Evolutionary conservation across 2,329 filamentous ascomycete species (phyloP).

Genomic region (Simplicillium aogashimaense): DNA sequence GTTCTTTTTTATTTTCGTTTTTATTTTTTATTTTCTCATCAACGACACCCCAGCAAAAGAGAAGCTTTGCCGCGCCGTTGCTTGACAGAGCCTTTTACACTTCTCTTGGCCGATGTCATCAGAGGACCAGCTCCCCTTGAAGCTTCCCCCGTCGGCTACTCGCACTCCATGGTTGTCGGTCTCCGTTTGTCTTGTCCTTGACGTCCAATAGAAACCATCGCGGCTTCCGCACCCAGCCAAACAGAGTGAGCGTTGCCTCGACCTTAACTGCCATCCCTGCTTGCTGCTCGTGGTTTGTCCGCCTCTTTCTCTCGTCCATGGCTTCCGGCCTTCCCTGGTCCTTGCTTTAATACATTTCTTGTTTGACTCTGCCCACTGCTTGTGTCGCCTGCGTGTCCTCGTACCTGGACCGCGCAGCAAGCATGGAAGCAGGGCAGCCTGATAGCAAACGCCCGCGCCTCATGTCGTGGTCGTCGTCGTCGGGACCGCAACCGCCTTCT

Average conservation of each 20-base stretch:
- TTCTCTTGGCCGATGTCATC: background rate
- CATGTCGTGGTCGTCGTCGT: slow-evolving; percentile 28
- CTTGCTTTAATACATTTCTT: slow-evolving; percentile 4
- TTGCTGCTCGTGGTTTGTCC: background rate
- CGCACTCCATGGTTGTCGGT: too few species aligned
- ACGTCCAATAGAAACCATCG: too few species aligned
- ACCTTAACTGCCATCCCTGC: background rate
- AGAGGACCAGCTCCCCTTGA: background rate
- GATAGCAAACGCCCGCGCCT: slow-evolving; percentile 44
- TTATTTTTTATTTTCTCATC: background rate
- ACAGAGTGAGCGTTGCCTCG: too few species aligned
- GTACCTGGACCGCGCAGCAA: slow-evolving; percentile 22
- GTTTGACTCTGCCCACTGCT: slow-evolving; percentile 3
- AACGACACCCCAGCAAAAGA: too few species aligned
- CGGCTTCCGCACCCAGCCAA: too few species aligned
- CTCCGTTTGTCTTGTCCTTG: too few species aligned
- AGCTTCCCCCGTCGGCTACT: too few species aligned
- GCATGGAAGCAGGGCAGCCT: slow-evolving; percentile 42
- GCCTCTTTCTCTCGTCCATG: slow-evolving; percentile 6
- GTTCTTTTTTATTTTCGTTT: background rate
- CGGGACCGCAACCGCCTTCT: slow-evolving; percentile 15
- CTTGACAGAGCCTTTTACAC: too few species aligned
- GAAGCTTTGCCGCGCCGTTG: too few species aligned
- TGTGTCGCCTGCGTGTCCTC: slow-evolving; percentile 5
- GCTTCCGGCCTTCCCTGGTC: slow-evolving; percentile 5